These are phyloP conservation scores for Talaromyces atroroseus DNA, from an alignment of 2,329 filamentous ascomycete genomes.

Conservation along the genomic window DNA sequence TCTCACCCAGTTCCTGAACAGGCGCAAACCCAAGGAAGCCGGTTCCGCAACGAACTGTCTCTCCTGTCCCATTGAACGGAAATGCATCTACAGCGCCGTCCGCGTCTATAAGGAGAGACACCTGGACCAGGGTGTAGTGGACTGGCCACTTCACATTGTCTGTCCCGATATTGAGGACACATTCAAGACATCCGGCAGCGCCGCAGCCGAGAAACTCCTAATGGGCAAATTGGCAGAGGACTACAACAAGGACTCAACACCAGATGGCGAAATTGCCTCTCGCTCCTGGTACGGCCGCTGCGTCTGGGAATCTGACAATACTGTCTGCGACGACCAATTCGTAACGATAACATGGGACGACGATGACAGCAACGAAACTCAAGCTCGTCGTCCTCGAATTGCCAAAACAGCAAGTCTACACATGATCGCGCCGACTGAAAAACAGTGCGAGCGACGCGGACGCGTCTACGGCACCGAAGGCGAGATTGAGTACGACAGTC, in stretches of 20 bases:
- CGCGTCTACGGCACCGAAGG: constrained; percentile 80
- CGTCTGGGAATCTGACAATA: constrained; percentile 88
- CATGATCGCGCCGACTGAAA: constrained; percentile 86
- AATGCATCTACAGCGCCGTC: constrained; percentile 80
- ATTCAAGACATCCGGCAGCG: constrained; percentile 40
- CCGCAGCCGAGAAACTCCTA: constrained; percentile 49
- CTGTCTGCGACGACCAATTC: constrained; percentile 87
- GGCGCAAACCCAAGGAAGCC: constrained; percentile 69
- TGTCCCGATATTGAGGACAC: constrained; percentile 85
- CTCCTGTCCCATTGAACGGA: constrained; percentile 65
- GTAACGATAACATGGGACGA: constrained; percentile 88
- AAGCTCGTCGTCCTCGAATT: constrained; percentile 39
- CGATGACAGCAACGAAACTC: constrained; percentile 33
- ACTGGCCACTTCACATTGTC: constrained; percentile 86
- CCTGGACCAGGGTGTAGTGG: constrained; percentile 60
- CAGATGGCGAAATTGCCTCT: constrained; percentile 48
- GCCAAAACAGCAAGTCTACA: constrained; percentile 87
- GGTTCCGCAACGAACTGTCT: constrained; percentile 81
- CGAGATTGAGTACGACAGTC: constrained; percentile 80
- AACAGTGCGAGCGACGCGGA: constrained; percentile 79
- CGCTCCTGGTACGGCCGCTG: constrained; percentile 82
- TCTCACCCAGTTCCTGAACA: constrained; percentile 70
- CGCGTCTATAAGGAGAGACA: constrained; percentile 71
- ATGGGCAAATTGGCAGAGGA: constrained; percentile 48
- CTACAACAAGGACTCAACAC: constrained; percentile 48